These are phyloP conservation scores for Theobroma grandiflorum DNA, from an alignment of 441 rosid species.

Conservation along the genomic window DNA sequence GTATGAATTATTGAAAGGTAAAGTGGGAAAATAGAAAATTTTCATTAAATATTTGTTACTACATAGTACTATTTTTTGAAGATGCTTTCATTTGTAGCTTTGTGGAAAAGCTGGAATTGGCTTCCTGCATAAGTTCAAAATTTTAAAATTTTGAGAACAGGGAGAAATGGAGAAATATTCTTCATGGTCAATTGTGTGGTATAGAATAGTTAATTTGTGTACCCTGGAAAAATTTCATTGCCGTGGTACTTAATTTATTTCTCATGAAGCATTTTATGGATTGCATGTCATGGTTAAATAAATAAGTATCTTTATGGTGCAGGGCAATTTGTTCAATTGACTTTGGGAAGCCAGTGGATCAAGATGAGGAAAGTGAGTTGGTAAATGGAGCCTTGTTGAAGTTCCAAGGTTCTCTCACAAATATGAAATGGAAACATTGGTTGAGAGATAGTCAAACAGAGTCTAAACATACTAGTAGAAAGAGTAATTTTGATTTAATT, in stretches of 20 bases:
- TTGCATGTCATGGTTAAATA: no score
- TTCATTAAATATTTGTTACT: no score
- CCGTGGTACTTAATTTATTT: background rate
- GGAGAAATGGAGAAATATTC: background rate
- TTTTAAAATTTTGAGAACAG: no score
- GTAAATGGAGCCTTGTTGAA: constrained; percentile 52
- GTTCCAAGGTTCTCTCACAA: constrained; percentile 45
- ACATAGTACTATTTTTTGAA: no score
- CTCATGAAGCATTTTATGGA: background rate
- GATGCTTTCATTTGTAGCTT: no score
- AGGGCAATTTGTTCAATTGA: constrained; percentile 92
- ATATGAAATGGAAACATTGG: constrained; percentile 62
- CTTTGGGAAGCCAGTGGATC: constrained; percentile 75
- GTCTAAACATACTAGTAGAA: constrained; percentile 52
- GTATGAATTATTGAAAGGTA: no score
- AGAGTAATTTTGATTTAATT: constrained; percentile 65
- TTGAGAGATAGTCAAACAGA: constrained; percentile 55
- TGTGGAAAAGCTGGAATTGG: no score
- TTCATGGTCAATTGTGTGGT: background rate
- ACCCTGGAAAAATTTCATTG: background rate
- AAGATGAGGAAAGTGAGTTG: constrained; percentile 56
- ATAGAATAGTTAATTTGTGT: background rate
- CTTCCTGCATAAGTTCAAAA: no score
- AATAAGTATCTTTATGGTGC: constrained; percentile 21
- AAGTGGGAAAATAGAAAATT: no score